Evolutionary conservation across 108 stramenopile genomes (phyloP), one percentile per base, ranked within the genome.

Genomic region (Skeletonema tropicum): DNA sequence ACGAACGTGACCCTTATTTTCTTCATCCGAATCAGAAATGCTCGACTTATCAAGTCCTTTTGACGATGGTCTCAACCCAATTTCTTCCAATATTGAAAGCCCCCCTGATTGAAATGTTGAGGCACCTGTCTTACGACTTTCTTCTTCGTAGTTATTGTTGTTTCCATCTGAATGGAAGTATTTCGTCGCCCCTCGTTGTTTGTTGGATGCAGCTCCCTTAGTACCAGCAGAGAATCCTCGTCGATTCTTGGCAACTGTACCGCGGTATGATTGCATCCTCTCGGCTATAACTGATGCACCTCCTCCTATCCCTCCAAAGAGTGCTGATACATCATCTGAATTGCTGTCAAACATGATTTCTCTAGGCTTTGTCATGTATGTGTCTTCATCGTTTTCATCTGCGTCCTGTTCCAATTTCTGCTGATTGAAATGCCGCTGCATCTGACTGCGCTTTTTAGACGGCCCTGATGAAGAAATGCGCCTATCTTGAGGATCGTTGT

Each of bases 281-380:
- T 33, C 58, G 19, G 71, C 41, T 23, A 63, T 61, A 31, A 38
- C 70, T 1, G 64, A 64, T 38, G 65, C 74, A 0, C 74, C 74
- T 3, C 58, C 66, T 31, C 25, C 74, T 33, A 55, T 55, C 23
- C 61, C 61, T 9, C 60, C 66, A 59, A 72, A 73, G 62, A 80
- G 68, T 42, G 59, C 42, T 14, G 79, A 80, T 9, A 80, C 73
- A 41, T 80, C 73, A 42, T 80, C 79, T 19, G 57, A 49, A 15
- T 52, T 35, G 5, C 9, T 31, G 25, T 74, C 72, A 67, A 80
- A 64, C 23, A 42, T 33, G 13, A 80, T 80, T 57, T 70, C 72
- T 21, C 79, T 66, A 0, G 79, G 79, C 36, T 80, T 80, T 7
- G 79, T 80, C 65, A 80, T 58, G 52, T 15, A 60, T 33, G 79